A percentile compares a stretch with the other conserved stretches of the same genome.
Conservation (phyloP, 345 rosid genomes). For the Geranium brycei region DNA sequence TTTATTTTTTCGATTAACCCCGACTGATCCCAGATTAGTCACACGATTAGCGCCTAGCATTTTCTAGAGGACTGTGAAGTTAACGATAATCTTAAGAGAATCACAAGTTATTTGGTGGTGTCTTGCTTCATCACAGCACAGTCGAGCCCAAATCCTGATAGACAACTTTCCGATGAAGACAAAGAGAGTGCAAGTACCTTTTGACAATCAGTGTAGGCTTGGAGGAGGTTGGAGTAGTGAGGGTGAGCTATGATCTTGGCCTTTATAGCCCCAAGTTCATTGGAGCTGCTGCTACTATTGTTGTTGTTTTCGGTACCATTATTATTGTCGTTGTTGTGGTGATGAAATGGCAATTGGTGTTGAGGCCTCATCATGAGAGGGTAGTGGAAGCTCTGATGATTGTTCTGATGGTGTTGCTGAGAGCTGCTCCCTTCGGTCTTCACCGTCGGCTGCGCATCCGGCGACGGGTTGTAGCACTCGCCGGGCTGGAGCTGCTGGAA, state of each 20-base stretch:
- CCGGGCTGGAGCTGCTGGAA: background rate
- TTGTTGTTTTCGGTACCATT: constrained; percentile 11
- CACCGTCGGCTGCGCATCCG: constrained; percentile 26
- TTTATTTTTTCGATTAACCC: too few relatives aligned
- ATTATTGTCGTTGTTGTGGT: background rate
- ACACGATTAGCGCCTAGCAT: too few relatives aligned
- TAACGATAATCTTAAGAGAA: too few relatives aligned
- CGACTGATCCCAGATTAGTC: too few relatives aligned
- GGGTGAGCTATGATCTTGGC: constrained; percentile 93
- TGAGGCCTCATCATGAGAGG: constrained; percentile 40
- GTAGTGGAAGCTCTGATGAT: constrained; percentile 38
- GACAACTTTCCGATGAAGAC: background rate
- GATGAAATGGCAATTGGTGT: constrained; percentile 9
- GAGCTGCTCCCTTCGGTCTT: constrained; percentile 64
- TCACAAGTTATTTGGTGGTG: too few relatives aligned
- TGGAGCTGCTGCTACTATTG: constrained; percentile 34
- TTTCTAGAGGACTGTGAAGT: too few relatives aligned
- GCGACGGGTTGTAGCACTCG: background rate
- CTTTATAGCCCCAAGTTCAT: constrained; percentile 64
- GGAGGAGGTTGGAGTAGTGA: constrained; percentile 69
- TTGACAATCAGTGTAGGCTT: constrained; percentile 95
- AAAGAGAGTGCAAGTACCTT: constrained; percentile 36
- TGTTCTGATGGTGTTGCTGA: constrained; percentile 31
- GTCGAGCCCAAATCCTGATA: background rate
- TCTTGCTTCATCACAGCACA: background rate